Evolutionary conservation across 2,329 filamentous ascomycete genomes (phyloP).

Genomic region (Phialocephala subalpina): DNA sequence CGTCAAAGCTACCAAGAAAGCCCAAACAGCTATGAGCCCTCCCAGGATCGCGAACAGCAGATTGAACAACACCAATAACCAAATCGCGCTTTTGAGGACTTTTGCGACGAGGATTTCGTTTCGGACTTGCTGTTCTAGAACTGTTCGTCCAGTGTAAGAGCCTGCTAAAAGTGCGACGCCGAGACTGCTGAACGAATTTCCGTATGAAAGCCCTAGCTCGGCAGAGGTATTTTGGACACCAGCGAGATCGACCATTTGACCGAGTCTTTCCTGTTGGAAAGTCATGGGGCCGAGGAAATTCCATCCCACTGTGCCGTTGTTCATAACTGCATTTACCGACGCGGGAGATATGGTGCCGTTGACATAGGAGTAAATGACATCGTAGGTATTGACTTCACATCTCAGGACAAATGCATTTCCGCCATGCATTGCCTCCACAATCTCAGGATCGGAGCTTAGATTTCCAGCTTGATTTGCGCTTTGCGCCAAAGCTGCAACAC

Average conservation of each 20-base stretch:
- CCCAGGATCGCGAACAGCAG: not conserved
- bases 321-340: not conserved
- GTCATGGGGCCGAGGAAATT: constrained; percentile 2
- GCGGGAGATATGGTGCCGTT: not conserved
- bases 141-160: not conserved
- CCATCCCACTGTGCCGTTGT: not conserved
- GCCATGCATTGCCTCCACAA: constrained; percentile 4
- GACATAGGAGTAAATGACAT: not conserved
- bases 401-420: not conserved
- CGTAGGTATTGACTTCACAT: not conserved
- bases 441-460: not conserved
- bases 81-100: not conserved
- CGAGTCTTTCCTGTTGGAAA: not conserved
- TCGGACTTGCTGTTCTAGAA: not conserved
- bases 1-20: not conserved
- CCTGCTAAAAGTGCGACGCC: not conserved
- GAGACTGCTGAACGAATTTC: constrained; percentile 2
- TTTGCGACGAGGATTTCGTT: constrained; percentile 2
- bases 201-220: not conserved
- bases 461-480: not conserved
- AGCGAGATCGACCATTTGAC: not conserved
- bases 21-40: not conserved
- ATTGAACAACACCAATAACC: constrained; percentile 4
- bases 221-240: not conserved
- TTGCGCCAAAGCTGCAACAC: not conserved